These are phyloP conservation scores for Pyronema omphalodes DNA, from an alignment of 495 filamentous ascomycete genomes.

Conservation along the genomic window DNA sequence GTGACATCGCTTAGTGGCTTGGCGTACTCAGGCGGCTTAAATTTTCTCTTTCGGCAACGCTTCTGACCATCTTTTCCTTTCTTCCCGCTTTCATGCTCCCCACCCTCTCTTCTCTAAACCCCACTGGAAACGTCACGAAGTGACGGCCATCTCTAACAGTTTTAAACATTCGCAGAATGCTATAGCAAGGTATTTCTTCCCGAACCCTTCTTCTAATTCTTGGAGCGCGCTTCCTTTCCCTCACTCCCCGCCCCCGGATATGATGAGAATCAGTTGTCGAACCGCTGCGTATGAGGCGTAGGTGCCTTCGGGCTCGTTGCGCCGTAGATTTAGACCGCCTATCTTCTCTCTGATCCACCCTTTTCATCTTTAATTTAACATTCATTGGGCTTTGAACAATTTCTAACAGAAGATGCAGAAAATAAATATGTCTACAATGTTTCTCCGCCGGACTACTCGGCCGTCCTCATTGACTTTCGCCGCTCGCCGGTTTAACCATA, in stretches of 20 bases:
- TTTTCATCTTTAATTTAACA: not conserved
- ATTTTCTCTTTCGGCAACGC: not conserved
- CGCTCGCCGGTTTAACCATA: no score
- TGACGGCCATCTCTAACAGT: no score
- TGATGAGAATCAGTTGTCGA: constrained; percentile 42
- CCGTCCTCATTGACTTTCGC: no score
- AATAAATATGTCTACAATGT: not conserved
- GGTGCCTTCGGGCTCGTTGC: constrained; percentile 10
- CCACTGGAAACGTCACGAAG: no score
- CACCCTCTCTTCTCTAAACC: no score
- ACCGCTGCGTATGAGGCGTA: constrained; percentile 81
- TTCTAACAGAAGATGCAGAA: not conserved
- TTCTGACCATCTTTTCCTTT: not conserved
- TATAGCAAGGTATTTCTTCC: no score
- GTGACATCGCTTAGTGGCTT: constrained; percentile 2
- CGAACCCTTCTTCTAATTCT: no score
- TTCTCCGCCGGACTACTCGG: not conserved
- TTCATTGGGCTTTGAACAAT: not conserved
- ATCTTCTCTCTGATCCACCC: constrained; percentile 25
- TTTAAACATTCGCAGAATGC: no score
- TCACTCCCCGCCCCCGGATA: constrained; percentile 19
- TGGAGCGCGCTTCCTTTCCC: constrained; percentile 11
- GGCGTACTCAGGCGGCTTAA: constrained; percentile 7
- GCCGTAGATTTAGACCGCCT: constrained; percentile 20
- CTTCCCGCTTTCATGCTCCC: constrained; percentile 12